These are phyloP conservation scores for Polychaeton citri DNA, from an alignment of 2,329 filamentous ascomycete species.

Conservation along the genomic window DNA sequence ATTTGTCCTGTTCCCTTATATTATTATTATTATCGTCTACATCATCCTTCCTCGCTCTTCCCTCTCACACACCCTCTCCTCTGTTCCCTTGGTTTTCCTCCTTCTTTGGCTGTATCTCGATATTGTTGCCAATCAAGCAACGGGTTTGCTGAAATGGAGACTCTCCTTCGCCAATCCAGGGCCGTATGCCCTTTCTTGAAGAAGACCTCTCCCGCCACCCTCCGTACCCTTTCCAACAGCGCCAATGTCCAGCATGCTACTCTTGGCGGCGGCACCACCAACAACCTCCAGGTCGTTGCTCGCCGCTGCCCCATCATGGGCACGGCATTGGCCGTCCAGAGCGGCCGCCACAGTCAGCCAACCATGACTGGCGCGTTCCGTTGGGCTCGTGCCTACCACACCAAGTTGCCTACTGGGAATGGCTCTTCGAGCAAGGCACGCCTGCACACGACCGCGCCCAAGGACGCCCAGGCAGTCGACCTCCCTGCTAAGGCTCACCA, in stretches of 20 bases:
- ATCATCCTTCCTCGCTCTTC: too few relatives aligned
- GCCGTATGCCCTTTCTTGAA: slow-evolving; percentile 95
- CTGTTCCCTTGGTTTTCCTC: too few relatives aligned
- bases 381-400: slow-evolving; percentile 35
- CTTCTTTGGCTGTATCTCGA: too few relatives aligned
- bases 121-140: too few relatives aligned
- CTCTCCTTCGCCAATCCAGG: slow-evolving; percentile 87
- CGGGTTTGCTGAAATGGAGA: too few relatives aligned
- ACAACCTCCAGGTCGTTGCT: slow-evolving; percentile 86
- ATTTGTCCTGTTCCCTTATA: too few relatives aligned
- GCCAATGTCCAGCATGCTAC: slow-evolving; percentile 52
- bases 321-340: slow-evolving; percentile 85
- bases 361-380: slow-evolving; percentile 36
- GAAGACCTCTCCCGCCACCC: slow-evolving; percentile 79
- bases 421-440: slow-evolving; percentile 33
- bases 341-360: slow-evolving; percentile 34
- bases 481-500: slow-evolving; percentile 16
- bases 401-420: slow-evolving; percentile 36
- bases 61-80: too few relatives aligned
- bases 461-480: slow-evolving; percentile 69
- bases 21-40: too few relatives aligned
- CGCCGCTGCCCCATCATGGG: slow-evolving; percentile 97
- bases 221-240: slow-evolving; percentile 75
- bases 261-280: slow-evolving; percentile 83
- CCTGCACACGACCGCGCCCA: slow-evolving; percentile 66